Percentiles rank a stretch among this genome's conserved stretches.
Conservation (phyloP, 768 basidiomycete species). For the Ephemerocybe angulata region DNA sequence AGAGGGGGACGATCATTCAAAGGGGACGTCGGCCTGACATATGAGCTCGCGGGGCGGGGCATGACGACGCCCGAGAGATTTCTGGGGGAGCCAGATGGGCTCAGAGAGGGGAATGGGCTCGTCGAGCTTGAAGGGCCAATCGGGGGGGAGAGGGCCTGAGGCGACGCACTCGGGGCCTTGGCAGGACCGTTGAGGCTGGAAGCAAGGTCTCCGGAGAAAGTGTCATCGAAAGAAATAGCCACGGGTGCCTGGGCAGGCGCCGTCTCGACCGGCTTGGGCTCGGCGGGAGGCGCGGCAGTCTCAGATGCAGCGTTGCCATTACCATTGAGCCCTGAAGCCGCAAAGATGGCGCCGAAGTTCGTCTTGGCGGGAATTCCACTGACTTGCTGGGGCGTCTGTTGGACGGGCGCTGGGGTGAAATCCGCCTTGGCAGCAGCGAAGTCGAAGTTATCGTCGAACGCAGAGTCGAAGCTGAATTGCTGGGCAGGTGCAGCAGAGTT, state of each 20-base stretch:
- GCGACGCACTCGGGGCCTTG: slow-evolving; percentile 3
- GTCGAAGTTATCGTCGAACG: slow-evolving; percentile 58
- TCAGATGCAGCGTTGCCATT: not conserved
- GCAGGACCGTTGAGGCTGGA: not conserved
- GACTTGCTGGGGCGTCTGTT: not conserved
- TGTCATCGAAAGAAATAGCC: slow-evolving; percentile 28
- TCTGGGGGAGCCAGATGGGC: slow-evolving; percentile 26
- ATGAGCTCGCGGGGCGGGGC: slow-evolving; percentile 27
- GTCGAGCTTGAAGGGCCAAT: slow-evolving; percentile 7
- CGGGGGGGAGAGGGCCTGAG: slow-evolving; percentile 6
- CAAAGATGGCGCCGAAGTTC: slow-evolving; percentile 18
- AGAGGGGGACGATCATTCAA: slow-evolving; percentile 34
- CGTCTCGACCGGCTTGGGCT: not conserved
- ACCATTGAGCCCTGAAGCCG: not conserved
- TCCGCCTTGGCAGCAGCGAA: slow-evolving; percentile 38
- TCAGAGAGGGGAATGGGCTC: slow-evolving; percentile 8
- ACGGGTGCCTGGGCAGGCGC: not conserved
- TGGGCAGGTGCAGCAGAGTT: slow-evolving; percentile 31
- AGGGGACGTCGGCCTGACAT: slow-evolving; percentile 16
- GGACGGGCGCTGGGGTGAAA: slow-evolving; percentile 5
- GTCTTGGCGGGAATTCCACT: slow-evolving; percentile 19
- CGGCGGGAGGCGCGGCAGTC: not conserved
- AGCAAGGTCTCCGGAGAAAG: slow-evolving; percentile 38
- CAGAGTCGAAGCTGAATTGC: slow-evolving; percentile 61
- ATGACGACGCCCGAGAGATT: slow-evolving; percentile 32